These are phyloP conservation scores for Rosa persica DNA, from an alignment of 306 rosid species.

Conservation along the genomic window DNA sequence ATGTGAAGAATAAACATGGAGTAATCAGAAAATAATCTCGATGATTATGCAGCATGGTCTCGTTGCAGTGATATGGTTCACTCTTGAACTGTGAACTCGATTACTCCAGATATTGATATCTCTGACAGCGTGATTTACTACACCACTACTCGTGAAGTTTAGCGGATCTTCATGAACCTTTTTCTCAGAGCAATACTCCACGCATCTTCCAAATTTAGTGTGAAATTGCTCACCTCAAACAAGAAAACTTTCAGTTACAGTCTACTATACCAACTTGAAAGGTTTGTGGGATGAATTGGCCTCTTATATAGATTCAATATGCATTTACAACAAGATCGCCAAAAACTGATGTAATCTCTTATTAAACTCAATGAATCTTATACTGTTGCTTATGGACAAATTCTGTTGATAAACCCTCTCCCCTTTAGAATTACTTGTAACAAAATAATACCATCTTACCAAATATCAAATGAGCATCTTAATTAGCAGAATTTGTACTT, in stretches of 20 bases:
- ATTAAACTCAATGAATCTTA: background rate
- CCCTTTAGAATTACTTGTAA: too few species aligned
- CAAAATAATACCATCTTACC: too few species aligned
- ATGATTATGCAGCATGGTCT: background rate
- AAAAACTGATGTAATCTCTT: background rate
- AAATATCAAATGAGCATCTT: too few species aligned
- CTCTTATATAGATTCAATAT: background rate
- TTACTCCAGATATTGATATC: background rate
- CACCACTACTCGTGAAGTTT: background rate
- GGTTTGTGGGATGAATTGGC: background rate
- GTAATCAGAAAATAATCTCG: too few species aligned
- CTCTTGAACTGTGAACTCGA: background rate
- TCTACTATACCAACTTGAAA: background rate
- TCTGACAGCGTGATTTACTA: background rate
- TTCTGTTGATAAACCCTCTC: background rate
- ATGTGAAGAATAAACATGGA: too few species aligned
- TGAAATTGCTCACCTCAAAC: background rate
- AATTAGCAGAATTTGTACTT: too few species aligned
- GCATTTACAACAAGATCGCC: background rate
- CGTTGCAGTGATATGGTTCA: background rate
- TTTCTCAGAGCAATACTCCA: background rate
- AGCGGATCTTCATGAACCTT: background rate
- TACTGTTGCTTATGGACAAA: background rate
- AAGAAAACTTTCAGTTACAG: background rate
- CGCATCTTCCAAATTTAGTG: background rate